Base-by-base conservation (phyloP, 2,329 filamentous ascomycete species). In the Rhexocercosporidium sp. region DNA sequence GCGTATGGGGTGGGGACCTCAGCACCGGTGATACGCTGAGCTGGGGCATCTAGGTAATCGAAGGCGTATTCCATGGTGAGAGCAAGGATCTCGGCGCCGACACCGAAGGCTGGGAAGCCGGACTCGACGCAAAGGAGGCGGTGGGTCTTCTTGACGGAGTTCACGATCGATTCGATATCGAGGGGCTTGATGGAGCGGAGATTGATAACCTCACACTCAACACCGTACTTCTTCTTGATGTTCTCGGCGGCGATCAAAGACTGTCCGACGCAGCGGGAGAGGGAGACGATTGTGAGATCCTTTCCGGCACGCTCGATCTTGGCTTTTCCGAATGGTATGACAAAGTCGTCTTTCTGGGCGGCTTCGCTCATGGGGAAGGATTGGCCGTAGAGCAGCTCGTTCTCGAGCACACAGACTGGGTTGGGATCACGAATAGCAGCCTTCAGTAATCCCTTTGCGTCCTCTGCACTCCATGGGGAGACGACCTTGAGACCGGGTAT, bases 101-200 rank as follows among this genome's bases (percentile, higher is more conserved):
- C 93, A 79, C 96, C 96, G 79, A 94, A 99, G 77, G 93, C 92
- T 71, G 96, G 96, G 88, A 94, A 99, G 72, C 95, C 96, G 66
- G 94, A 97, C 83, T 98, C 95, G 74, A 99, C 93, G 49, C 89
- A 90, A 80, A 99, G 87, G 70, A 99, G 88, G 77, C 91, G 92
- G 80, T 92, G 91, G 20, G 96, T 99, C 91, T 99, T 99, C 92
- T 99, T 98, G 79, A 99, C 90, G 14, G 94, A 97, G 81, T 96
- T 94, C 81, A 98, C 86, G 77, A 99, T 98, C 73, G 93, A 87
- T 82, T 98, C 94, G 68, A 99, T 87, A 77, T 99, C 96, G 73
- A 99, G 88, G 51, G 96, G 96, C 87, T 98, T 99, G 83, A 99
- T 84, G 74, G 94, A 97, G 77, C 96, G 94, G 78, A 99, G 90